phyloP scores from a whole-genome alignment of 805 yeast genomes.

The Candida pseudofarinosa region DNA sequence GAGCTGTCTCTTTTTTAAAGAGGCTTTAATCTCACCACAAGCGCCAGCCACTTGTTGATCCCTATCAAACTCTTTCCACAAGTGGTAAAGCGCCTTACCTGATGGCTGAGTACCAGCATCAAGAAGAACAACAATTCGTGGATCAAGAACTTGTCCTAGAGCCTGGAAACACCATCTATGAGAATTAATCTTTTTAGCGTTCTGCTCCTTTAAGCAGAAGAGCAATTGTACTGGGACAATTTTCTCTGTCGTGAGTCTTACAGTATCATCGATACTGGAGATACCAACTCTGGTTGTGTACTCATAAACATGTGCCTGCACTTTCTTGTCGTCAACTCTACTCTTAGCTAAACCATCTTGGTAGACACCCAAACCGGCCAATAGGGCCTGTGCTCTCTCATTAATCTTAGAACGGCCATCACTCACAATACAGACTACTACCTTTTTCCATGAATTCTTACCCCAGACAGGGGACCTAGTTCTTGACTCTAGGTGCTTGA shows the following conservation, averaged over 20 bases:
- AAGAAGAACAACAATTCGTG: constrained; percentile 52
- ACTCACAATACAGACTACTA: constrained; percentile 59
- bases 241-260: constrained; percentile 47
- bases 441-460: constrained; percentile 53
- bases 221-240: constrained; percentile 61
- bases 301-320: constrained; percentile 63
- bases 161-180: constrained; percentile 72
- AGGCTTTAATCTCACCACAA: constrained; percentile 67
- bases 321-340: constrained; percentile 54
- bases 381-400: constrained; percentile 56
- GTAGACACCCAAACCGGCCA: constrained; percentile 62
- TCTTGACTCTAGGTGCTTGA: constrained; percentile 51
- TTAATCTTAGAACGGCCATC: constrained; percentile 67
- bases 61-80: constrained; percentile 61
- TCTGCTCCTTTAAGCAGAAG: constrained; percentile 57
- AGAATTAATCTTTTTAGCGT: constrained; percentile 62
- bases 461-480: constrained; percentile 46
- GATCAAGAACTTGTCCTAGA: constrained; percentile 52
- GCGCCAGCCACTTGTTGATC: constrained; percentile 64
- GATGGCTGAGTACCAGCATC: constrained; percentile 68
- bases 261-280: constrained; percentile 47
- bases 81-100: constrained; percentile 49
- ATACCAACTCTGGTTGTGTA: constrained; percentile 59
- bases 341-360: constrained; percentile 65
- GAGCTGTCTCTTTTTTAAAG: constrained; percentile 44